These are phyloP conservation scores for Wickerhamomyces kurtzmanii DNA, from an alignment of 805 yeast species.

Conservation along the genomic window DNA sequence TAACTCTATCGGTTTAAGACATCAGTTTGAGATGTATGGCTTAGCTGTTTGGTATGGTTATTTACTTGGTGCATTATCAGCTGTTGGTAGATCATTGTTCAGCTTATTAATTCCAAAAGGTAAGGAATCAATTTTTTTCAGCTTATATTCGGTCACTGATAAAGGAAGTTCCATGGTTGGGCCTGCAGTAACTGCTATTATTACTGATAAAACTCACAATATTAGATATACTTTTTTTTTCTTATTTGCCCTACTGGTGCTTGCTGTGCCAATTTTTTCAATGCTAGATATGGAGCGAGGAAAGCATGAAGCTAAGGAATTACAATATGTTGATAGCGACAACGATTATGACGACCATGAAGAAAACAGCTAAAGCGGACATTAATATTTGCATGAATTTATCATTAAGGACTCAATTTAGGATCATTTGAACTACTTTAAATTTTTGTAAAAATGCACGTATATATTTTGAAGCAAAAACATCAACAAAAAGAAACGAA, in stretches of 20 bases:
- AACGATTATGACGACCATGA: too few relatives aligned
- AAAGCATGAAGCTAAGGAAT: constrained; percentile 36
- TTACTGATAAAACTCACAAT: constrained; percentile 65
- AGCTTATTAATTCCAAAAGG: constrained; percentile 66
- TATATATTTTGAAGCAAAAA: too few relatives aligned
- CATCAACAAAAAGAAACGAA: too few relatives aligned
- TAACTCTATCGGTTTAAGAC: constrained; percentile 44
- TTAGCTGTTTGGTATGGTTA: constrained; percentile 71
- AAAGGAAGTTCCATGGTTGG: constrained; percentile 74
- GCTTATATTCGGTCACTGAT: constrained; percentile 69
- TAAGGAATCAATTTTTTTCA: constrained; percentile 66
- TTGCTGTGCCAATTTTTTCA: constrained; percentile 48
- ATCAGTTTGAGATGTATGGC: constrained; percentile 57
- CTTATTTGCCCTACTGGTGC: constrained; percentile 38
- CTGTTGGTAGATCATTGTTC: constrained; percentile 60
- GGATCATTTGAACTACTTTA: too few relatives aligned
- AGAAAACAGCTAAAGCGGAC: too few relatives aligned
- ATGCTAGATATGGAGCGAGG: constrained; percentile 56
- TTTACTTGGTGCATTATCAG: constrained; percentile 63
- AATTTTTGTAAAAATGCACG: too few relatives aligned
- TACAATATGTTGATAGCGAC: too few relatives aligned
- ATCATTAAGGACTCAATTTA: too few relatives aligned
- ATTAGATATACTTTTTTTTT: constrained; percentile 67
- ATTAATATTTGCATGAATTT: too few relatives aligned
- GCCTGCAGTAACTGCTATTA: constrained; percentile 61